Percentiles rank a stretch among this genome's conserved stretches.
Conservation (phyloP, 495 filamentous ascomycete genomes). For the Tetracladium setigerum region DNA sequence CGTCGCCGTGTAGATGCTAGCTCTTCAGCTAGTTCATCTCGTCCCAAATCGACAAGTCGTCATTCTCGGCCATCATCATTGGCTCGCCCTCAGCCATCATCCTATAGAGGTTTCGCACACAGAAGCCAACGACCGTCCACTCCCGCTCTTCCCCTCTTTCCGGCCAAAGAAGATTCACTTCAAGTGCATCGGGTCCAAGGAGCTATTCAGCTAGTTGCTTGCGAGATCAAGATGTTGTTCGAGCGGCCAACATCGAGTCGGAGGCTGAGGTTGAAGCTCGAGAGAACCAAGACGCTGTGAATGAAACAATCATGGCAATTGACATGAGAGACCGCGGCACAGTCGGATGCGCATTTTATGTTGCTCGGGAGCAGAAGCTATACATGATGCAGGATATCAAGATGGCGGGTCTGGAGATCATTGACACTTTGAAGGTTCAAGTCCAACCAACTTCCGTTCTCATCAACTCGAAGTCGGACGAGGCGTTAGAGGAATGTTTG, state of each 20-base stretch:
- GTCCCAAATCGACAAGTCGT: background rate
- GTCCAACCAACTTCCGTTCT: constrained; percentile 76
- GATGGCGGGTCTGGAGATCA: constrained; percentile 57
- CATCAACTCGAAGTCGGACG: constrained; percentile 61
- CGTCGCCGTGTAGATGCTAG: constrained; percentile 7
- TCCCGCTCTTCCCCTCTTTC: constrained; percentile 20
- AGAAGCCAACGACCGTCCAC: constrained; percentile 17
- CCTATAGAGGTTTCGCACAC: constrained; percentile 7
- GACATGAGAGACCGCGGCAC: constrained; percentile 64
- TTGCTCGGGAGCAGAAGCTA: constrained; percentile 63
- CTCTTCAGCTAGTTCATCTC: background rate
- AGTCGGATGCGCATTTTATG: constrained; percentile 85
- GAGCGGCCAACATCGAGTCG: constrained; percentile 3
- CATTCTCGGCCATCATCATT: background rate
- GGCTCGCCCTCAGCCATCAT: constrained; percentile 6
- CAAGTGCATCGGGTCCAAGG: constrained; percentile 17
- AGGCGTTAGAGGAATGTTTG: constrained; percentile 42
- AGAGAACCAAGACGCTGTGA: constrained; percentile 51
- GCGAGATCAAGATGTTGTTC: constrained; percentile 3
- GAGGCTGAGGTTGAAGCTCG: constrained; percentile 23
- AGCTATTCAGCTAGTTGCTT: constrained; percentile 3
- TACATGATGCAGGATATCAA: constrained; percentile 78
- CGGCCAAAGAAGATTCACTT: constrained; percentile 20
- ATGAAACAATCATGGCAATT: constrained; percentile 79
- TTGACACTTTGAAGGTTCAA: constrained; percentile 70